Evolutionary conservation across 1,284 basidiomycete genomes (phyloP).

Genomic region (Fomes fomentarius): DNA sequence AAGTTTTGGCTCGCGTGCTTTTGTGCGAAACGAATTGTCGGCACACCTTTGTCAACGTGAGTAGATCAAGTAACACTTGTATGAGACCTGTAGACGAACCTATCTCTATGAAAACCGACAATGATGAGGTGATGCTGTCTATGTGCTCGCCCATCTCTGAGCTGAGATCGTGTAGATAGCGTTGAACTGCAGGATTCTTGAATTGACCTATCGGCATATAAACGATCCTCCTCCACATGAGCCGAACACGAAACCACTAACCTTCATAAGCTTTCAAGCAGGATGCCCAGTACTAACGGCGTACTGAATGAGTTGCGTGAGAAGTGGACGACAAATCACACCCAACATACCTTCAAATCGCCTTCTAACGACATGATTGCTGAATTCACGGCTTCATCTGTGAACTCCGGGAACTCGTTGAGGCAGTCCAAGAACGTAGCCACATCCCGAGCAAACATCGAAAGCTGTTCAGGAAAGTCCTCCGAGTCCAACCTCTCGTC

Average conservation of each 20-base stretch:
- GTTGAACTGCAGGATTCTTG: constrained; percentile 66
- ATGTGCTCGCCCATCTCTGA: constrained; percentile 72
- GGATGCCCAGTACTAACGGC: constrained; percentile 65
- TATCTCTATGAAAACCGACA: constrained; percentile 73
- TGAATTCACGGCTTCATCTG: constrained; percentile 69
- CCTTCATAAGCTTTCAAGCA: constrained; percentile 66
- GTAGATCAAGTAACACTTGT: neutral
- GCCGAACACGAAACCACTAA: no score
- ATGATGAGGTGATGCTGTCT: constrained; percentile 62
- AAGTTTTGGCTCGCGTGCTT: constrained; percentile 70
- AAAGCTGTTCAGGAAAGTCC: constrained; percentile 64
- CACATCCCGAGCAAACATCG: constrained; percentile 60
- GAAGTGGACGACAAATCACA: no score
- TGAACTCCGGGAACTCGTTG: constrained; percentile 77
- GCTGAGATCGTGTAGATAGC: constrained; percentile 72
- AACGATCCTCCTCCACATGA: no score
- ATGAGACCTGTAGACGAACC: constrained; percentile 42
- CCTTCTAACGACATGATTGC: constrained; percentile 67
- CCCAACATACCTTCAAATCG: constrained; percentile 56
- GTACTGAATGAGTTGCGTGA: neutral
- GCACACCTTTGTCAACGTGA: constrained; percentile 51
- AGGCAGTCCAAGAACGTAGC: constrained; percentile 65
- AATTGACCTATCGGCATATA: constrained; percentile 61
- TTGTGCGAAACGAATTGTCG: constrained; percentile 75
- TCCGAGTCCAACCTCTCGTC: constrained; percentile 62